phyloP scores from a whole-genome alignment of 495 filamentous ascomycete species.

The Lepidopterella palustris region DNA sequence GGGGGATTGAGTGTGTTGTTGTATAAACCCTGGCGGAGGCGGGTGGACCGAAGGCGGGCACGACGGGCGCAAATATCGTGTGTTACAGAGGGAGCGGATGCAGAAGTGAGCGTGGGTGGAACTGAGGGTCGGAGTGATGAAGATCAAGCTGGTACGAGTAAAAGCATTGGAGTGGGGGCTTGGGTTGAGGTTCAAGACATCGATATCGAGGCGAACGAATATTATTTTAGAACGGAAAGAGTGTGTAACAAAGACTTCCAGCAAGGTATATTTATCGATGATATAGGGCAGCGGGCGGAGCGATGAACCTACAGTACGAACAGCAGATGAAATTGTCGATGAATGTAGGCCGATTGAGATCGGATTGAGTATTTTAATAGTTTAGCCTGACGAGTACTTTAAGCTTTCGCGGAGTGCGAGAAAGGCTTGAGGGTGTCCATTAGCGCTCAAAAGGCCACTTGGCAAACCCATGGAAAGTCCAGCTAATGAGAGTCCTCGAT shows the following conservation, averaged over 20 bases:
- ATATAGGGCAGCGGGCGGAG: too few species aligned
- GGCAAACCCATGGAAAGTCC: too few species aligned
- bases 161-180: background rate
- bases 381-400: too few species aligned
- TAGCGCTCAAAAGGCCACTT: too few species aligned
- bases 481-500: too few species aligned
- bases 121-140: background rate
- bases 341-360: too few species aligned
- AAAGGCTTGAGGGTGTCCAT: too few species aligned
- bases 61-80: slow-evolving; percentile 14
- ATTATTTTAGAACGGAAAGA: background rate
- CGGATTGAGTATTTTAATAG: too few species aligned
- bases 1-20: slow-evolving; percentile 62
- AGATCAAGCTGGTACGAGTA: background rate
- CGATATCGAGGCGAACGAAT: background rate
- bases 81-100: background rate
- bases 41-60: slow-evolving; percentile 44
- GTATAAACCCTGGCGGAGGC: slow-evolving; percentile 71
- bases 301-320: too few species aligned
- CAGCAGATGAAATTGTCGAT: too few species aligned
- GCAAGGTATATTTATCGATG: too few species aligned
- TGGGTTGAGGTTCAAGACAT: background rate
- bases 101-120: background rate
- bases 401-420: too few species aligned
- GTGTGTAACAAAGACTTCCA: background rate